Base-by-base conservation (phyloP, 1,139 yeast genomes). In the Arxiozyma telluris region DNA sequence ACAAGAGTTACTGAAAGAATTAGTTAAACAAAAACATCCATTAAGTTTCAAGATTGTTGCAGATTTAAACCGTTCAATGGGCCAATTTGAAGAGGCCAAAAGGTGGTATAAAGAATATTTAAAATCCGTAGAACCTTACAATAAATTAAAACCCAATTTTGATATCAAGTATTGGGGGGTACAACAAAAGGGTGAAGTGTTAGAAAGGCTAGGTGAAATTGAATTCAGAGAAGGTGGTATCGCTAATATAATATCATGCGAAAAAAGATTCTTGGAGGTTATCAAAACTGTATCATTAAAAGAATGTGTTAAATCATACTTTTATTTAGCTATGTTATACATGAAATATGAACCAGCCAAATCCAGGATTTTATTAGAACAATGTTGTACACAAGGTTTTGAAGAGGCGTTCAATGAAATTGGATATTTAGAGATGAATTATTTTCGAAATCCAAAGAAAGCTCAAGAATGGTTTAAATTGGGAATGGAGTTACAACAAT, bases 401-500 rank as follows among this genome's bases (percentile, higher is more conserved):
- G 78, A 76, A 59, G 96, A 90, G 60, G 78, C 91, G 8, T 87
- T 89, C 64, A 79, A 83, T 20, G 80, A 84, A 27, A 71, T 90
- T 50, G 98, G 97, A 1, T 86, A 84, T 65, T 69, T 89, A 58
- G 93, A 89, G 60, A 70, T 89, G 72, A 82, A 82, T 59, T 79
- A 84, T 54, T 86, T 83, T 64, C 71, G 74, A n/a, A 74, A 82
- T 60, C 63, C 67, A 21, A 54, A 58, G 4, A 81, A 81, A 60
- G 88, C 95, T 0, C 71, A 76, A 44, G 89, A 88, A 64, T 91
- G 97, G 97, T 89, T 90, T 71, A 80, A 79, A 61, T 71, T 90
- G 49, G 98, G 96, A 0, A 76, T 80, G 43, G 93, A 87, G 57
- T 73, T 87, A 2, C 74, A 81, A 47, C 79, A 76, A 51, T 55